Base-by-base conservation (phyloP, 257 asterid genomes). In the Misopates orontium region DNA sequence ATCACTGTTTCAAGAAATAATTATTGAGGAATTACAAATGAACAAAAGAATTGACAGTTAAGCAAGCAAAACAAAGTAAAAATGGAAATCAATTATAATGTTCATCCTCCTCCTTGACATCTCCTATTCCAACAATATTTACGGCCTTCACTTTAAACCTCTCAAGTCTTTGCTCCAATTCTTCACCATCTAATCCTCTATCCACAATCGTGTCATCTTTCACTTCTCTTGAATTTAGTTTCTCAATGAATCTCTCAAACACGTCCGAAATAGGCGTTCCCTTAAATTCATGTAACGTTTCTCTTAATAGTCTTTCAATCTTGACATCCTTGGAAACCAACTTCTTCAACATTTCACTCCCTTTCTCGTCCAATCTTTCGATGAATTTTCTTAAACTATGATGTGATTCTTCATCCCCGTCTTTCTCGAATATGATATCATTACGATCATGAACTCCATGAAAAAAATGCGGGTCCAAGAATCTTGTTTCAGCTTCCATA, bases 271-370 rank as follows among this genome's bases (percentile, higher is more conserved):
- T 78, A 17, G 5, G 42, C 15, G 18, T 40, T 18, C 58, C 42
- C 12, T 24, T 24, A 0, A 73, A 54, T 36, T 76, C 79, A n/a
- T 68, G 71, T 41, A 65, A 31, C 16, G 18, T 57, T 40, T 77
- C 63, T 55, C 60, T 36, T 1, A 66, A n/a, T 4, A 16, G 2
- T 62, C 53, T 24, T 19, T 70, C 79, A 11, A 66, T 40, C 0
- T 53, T 59, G 14, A 57, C 68, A 2, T 74, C 32, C 66, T 42
- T 74, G 13, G 58, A 28, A n/a, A 60, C 23, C 14, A 84, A 51
- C 55, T 77, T 79, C 61, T 32, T n/a, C 0, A 77, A 63, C 77
- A 68, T 23, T 44, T 24, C 58, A 42, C 32, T 79, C 57, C 87
- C 75, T 59, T 62, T 55, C 4, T 17, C 72, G 6, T 72, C 75